Conservation (phyloP, 306 rosid species). For the Prosopis cineraria region DNA sequence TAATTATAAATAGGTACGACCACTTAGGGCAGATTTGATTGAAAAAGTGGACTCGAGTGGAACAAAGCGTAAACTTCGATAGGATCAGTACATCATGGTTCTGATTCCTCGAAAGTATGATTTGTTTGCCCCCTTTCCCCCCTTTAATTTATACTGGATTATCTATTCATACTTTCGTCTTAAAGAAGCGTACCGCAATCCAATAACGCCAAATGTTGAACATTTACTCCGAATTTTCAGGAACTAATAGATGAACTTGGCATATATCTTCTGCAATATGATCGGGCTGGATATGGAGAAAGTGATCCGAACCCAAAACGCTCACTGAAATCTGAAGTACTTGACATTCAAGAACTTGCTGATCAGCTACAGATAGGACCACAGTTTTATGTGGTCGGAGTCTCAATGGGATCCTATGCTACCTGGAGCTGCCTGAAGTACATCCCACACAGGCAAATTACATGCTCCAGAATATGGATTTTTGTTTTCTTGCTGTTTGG, state of each 20-base stretch:
- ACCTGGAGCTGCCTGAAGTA: slow-evolving; percentile 90
- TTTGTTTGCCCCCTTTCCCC: not conserved
- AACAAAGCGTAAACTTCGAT: not conserved
- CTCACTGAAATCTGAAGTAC: slow-evolving; percentile 74
- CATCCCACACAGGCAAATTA: slow-evolving; percentile 77
- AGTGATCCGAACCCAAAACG: slow-evolving; percentile 88
- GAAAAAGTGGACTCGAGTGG: not conserved
- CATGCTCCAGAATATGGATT: slow-evolving; percentile 25
- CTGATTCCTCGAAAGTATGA: slow-evolving; percentile 1
- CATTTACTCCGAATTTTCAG: slow-evolving; percentile 56
- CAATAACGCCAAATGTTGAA: slow-evolving; percentile 31
- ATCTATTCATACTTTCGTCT: slow-evolving; percentile 1
- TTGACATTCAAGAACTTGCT: slow-evolving; percentile 84
- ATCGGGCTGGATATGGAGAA: slow-evolving; percentile 92
- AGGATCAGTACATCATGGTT: not conserved
- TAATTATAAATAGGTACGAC: not conserved
- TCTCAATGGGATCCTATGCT: slow-evolving; percentile 88
- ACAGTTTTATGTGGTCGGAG: slow-evolving; percentile 83
- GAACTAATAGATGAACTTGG: slow-evolving; percentile 78
- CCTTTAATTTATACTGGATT: not conserved
- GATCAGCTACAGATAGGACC: slow-evolving; percentile 72
- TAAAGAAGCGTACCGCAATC: slow-evolving; percentile 23
- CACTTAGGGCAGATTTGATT: not conserved
- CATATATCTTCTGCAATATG: slow-evolving; percentile 73
- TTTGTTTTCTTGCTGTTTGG: not conserved